Conservation (phyloP, 768 basidiomycete genomes). For the Calocybe cyanea region DNA sequence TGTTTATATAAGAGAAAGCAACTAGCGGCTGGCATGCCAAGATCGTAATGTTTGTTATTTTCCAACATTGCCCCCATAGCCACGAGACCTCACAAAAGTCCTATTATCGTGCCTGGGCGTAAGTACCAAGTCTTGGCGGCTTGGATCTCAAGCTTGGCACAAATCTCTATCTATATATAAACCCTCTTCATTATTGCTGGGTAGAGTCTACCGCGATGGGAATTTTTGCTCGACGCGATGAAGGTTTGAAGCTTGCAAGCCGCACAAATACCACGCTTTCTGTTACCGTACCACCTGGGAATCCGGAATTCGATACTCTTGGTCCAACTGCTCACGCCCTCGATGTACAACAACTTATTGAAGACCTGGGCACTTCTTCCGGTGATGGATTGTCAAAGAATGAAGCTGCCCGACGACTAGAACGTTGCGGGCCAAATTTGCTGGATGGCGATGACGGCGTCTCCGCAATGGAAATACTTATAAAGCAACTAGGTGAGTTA, state of each 20-base stretch:
- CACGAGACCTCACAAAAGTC: no score
- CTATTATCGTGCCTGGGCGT: no score
- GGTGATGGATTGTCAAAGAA: slow-evolving; percentile 33
- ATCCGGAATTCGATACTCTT: slow-evolving; percentile 26
- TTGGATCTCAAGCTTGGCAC: neutral
- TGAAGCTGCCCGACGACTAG: slow-evolving; percentile 29
- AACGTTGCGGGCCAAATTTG: slow-evolving; percentile 29
- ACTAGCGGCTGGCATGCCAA: no score
- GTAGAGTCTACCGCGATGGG: slow-evolving; percentile 4
- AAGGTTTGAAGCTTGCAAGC: slow-evolving; percentile 22
- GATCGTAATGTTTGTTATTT: no score
- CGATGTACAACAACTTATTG: slow-evolving; percentile 23
- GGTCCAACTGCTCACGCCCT: slow-evolving; percentile 30
- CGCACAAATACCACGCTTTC: slow-evolving; percentile 29
- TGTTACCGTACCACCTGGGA: slow-evolving; percentile 28
- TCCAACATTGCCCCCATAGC: no score
- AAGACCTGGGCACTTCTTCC: slow-evolving; percentile 29
- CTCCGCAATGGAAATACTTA: slow-evolving; percentile 29
- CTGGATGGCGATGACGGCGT: slow-evolving; percentile 30
- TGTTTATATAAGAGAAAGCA: no score
- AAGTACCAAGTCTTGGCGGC: no score
- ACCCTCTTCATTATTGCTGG: neutral
- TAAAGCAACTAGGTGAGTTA: slow-evolving; percentile 30
- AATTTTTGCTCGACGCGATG: slow-evolving; percentile 9
- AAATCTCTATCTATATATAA: neutral